Conservation (phyloP, 805 yeast genomes). For the Debaryomyces maramus region DNA sequence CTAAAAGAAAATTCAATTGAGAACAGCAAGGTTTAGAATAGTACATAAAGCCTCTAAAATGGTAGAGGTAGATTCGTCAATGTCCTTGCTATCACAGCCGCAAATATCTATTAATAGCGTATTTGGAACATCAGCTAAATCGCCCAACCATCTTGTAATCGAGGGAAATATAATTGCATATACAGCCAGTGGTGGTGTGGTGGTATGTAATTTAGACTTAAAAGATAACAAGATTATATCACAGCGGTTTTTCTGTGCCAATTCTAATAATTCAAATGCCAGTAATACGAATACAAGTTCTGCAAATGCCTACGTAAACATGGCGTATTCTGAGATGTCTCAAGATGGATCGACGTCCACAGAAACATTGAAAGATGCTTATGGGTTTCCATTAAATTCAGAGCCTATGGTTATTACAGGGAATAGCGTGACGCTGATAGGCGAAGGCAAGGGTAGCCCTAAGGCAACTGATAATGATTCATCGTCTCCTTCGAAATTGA, state of each 20-base stretch:
- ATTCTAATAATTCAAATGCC: constrained; percentile 18
- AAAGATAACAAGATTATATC: constrained; percentile 16
- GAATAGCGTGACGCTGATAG: constrained; percentile 6
- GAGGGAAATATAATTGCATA: constrained; percentile 48
- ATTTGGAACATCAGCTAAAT: constrained; percentile 49
- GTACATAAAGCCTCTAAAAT: too few relatives aligned
- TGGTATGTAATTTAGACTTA: constrained; percentile 39
- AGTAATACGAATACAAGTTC: constrained; percentile 10
- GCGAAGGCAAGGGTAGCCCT: neutral
- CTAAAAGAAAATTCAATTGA: too few relatives aligned
- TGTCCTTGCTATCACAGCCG: neutral
- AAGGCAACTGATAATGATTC: constrained; percentile 9
- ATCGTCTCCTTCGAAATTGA: constrained; percentile 24
- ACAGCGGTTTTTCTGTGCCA: constrained; percentile 56
- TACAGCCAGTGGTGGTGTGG: constrained; percentile 61
- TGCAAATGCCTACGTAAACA: constrained; percentile 31
- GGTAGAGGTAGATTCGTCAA: neutral
- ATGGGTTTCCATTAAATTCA: constrained; percentile 31
- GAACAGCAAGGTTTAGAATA: too few relatives aligned
- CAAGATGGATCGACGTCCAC: constrained; percentile 1
- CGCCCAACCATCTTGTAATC: constrained; percentile 40
- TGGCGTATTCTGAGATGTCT: constrained; percentile 17
- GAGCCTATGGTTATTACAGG: constrained; percentile 30
- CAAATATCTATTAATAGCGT: constrained; percentile 17
- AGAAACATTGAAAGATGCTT: constrained; percentile 26